A percentile compares a stretch with the other conserved stretches of the same genome.
These are phyloP conservation scores for Ochetophila trinervis DNA, from an alignment of 306 rosid genomes.

Conservation along the genomic window DNA sequence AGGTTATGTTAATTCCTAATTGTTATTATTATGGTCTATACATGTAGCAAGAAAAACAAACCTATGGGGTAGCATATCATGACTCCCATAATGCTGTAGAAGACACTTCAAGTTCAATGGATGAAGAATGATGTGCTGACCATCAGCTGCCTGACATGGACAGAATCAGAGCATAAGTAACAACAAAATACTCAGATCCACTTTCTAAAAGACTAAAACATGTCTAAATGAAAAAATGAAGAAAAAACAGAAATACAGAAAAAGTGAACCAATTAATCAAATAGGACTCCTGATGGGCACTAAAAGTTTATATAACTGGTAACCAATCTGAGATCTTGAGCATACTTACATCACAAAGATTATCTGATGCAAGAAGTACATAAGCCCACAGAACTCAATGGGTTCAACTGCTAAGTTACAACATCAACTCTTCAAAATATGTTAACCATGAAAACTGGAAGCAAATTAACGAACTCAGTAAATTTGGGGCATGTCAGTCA, in stretches of 20 bases:
- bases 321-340: not conserved
- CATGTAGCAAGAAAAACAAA: slow-evolving; percentile 22
- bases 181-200: not conserved
- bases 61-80: slow-evolving; percentile 84
- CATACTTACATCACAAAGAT: no score
- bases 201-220: slow-evolving; percentile 4
- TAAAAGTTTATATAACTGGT: not conserved
- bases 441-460: no score
- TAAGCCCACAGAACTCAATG: no score
- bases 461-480: no score
- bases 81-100: slow-evolving; percentile 73
- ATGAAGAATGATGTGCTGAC: slow-evolving; percentile 95
- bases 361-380: no score
- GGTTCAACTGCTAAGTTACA: no score
- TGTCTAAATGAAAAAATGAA: not conserved
- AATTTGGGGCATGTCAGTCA: not conserved
- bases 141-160: slow-evolving; percentile 84
- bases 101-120: slow-evolving; percentile 87
- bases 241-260: not conserved
- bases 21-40: not conserved
- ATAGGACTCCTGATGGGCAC: not conserved
- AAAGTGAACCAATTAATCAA: not conserved
- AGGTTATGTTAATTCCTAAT: not conserved
- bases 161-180: slow-evolving; percentile 24
- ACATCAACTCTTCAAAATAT: no score